phyloP scores from a whole-genome alignment of 768 basidiomycete genomes.

The Psilocybe azurescens region DNA sequence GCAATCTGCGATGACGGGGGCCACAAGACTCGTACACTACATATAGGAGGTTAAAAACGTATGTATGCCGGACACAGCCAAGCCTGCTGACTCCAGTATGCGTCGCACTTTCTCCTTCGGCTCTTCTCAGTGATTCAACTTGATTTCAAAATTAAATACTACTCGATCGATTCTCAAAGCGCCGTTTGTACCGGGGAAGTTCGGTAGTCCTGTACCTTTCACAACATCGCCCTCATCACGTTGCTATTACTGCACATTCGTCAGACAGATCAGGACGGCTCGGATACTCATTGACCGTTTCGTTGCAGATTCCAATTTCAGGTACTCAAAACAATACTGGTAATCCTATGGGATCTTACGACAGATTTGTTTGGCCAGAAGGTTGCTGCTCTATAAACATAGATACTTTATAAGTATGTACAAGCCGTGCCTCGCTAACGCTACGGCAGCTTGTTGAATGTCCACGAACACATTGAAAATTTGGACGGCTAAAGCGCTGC shows the following conservation, averaged over 20 bases:
- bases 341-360: not conserved
- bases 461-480: no score
- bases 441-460: no score
- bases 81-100: not conserved
- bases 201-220: not conserved
- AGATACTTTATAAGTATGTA: no score
- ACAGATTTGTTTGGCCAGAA: not conserved
- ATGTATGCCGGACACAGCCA: not conserved
- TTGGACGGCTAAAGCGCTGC: no score
- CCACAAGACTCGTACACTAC: not conserved
- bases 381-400: no score
- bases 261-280: not conserved
- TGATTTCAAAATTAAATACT: not conserved
- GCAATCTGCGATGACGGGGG: not conserved
- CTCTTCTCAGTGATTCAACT: not conserved
- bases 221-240: not conserved
- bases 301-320: not conserved
- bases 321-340: not conserved
- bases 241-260: not conserved
- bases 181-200: not conserved
- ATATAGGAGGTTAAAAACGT: not conserved
- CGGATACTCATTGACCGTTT: not conserved
- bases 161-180: not conserved
- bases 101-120: not conserved
- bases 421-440: no score